Evolutionary conservation across 2,329 filamentous ascomycete genomes (phyloP).

Genomic region (Metarhizium album): DNA sequence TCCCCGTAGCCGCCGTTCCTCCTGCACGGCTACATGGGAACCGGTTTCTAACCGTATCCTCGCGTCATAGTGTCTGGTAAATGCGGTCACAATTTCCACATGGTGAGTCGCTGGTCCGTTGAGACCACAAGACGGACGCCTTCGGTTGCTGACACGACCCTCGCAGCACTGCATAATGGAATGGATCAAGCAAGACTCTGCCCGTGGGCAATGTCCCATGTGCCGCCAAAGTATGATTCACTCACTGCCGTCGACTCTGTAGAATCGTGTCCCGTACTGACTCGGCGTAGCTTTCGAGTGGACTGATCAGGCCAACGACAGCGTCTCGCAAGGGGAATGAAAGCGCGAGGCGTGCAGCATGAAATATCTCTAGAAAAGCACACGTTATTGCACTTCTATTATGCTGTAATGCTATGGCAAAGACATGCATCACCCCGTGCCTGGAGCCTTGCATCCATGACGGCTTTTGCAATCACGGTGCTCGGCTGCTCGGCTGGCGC

Average conservation of each 20-base stretch:
- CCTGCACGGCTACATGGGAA: background rate
- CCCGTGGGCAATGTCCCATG: slow-evolving; percentile 94
- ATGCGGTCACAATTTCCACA: slow-evolving; percentile 96
- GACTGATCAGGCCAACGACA: slow-evolving; percentile 25
- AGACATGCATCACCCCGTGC: background rate
- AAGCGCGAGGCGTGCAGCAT: background rate
- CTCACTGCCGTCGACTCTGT: background rate
- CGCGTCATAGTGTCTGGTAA: slow-evolving; percentile 84
- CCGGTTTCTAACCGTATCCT: background rate
- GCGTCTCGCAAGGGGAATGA: slow-evolving; percentile 16
- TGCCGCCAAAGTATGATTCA: slow-evolving; percentile 70
- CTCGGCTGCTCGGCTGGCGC: background rate
- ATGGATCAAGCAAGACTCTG: slow-evolving; percentile 92
- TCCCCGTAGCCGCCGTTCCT: too few relatives aligned
- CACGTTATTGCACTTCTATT: background rate
- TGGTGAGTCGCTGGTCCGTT: slow-evolving; percentile 49
- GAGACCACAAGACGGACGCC: background rate
- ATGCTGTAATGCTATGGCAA: background rate
- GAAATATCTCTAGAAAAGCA: background rate
- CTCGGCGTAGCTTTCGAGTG: slow-evolving; percentile 28
- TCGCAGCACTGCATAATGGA: slow-evolving; percentile 82
- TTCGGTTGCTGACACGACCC: background rate
- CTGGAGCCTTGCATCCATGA: background rate
- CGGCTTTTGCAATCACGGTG: background rate
- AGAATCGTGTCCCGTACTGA: background rate